Base-by-base conservation (phyloP, 2,329 filamentous ascomycete genomes). In the Bretziella fagacearum region DNA sequence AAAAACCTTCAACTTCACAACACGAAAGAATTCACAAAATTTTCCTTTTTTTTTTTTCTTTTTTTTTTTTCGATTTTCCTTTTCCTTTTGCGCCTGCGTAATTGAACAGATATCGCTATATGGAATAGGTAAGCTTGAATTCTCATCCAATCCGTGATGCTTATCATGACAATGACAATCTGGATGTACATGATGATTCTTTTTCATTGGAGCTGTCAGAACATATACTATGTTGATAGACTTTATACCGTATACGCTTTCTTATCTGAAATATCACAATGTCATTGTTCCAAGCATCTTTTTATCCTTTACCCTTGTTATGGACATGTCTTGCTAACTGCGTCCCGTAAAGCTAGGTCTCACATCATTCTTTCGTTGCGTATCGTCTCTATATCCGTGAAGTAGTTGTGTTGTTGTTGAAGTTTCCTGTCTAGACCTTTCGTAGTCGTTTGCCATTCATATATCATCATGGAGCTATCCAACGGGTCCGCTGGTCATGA, bases 131-230 rank as follows among this genome's bases (percentile, higher is more conserved):
- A 49, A 46, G 43, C 35, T 23, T 30, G 20, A 8, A 25, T 13
- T 36, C n/a, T 13, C 10, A 18, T 2, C 3, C 11, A 6, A 3
- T 15, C 13, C 25, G 13, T 32, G 23, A 41, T 18, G 26, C 20
- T 41, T 32, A n/a, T 22, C 7, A 30, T 23, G 40, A 27, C 5
- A 2, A n/a, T 7, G 30, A n/a, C 13, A 18, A 43, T 55, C 54
- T 56, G 47, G 52, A 49, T 52, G 57, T 59, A 52, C 47, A 53
- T 71, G 68, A 71, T 70, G 67, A 65, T 55, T 54, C 57, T 53
- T 57, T 32, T 59, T 66, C 81, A 83, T 83, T 84, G 79, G 79
- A 84, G 79, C 79, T 83, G 78, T 84, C 79, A 77, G 65, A 71
- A 49, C 63, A 50, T n/a, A n/a, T 46, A 47, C 73, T 67, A 64